phyloP scores from a whole-genome alignment of 352 stramenopile genomes.

The Globisporangium viniferum region DNA sequence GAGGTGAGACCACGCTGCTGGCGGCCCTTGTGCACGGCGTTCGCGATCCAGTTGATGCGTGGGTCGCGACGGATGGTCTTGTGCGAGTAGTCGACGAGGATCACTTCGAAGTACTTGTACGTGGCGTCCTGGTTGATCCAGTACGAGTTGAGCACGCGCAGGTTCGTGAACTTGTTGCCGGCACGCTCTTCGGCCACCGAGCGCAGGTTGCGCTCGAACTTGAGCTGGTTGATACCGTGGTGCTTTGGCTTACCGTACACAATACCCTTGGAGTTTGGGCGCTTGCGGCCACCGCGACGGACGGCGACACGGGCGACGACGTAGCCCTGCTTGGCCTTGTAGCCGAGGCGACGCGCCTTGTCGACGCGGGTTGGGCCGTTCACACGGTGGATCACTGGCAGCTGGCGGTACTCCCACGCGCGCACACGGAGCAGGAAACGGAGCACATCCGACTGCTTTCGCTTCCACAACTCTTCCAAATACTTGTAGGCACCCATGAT shows the following conservation, averaged over 20 bases:
- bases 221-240: constrained; percentile 99
- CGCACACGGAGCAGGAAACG: constrained; percentile 99
- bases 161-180: constrained; percentile 96
- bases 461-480: constrained; percentile 99
- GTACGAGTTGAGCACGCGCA: constrained; percentile 99
- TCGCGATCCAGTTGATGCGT: constrained; percentile 99
- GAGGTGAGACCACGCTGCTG: constrained; percentile 98
- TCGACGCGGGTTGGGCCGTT: constrained; percentile 96
- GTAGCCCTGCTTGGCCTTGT: constrained; percentile 99
- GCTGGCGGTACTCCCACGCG: constrained; percentile 98
- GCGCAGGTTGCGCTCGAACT: constrained; percentile 98
- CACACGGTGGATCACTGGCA: constrained; percentile 95
- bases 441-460: constrained; percentile 99
- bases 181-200: constrained; percentile 98
- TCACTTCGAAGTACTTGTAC: constrained; percentile 99
- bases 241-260: constrained; percentile 99
- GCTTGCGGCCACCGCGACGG: constrained; percentile 98
- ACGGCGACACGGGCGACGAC: constrained; percentile 97
- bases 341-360: constrained; percentile 99
- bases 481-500: constrained; percentile 99
- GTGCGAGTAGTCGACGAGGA: constrained; percentile 98
- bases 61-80: constrained; percentile 98
- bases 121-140: constrained; percentile 99
- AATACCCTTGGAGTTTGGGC: constrained; percentile 99
- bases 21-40: constrained; percentile 98